Percentiles rank a stretch among this genome's conserved stretches.
Conservation (phyloP, 73 alveolate genomes). For the Tetrahymena thermophila region DNA sequence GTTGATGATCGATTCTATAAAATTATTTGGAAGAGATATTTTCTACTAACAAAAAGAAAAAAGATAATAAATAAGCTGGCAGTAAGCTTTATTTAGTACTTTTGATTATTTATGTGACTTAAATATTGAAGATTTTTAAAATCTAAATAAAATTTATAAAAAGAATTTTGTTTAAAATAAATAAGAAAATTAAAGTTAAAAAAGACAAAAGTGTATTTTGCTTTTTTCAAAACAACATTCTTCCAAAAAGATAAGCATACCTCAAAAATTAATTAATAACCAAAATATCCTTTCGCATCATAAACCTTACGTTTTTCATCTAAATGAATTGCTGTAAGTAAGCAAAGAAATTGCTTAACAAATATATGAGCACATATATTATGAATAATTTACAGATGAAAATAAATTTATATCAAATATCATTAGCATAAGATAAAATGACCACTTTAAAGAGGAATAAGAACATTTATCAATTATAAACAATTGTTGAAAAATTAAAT, state of each 20-base stretch:
- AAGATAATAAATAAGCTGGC: background rate
- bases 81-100: background rate
- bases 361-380: background rate
- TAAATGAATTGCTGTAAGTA: background rate
- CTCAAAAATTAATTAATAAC: too few species aligned
- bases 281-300: too few species aligned
- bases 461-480: background rate
- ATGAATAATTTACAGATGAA: background rate
- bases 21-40: background rate
- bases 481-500: background rate
- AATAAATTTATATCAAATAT: background rate
- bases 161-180: background rate
- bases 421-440: background rate
- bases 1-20: background rate
- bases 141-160: background rate
- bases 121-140: background rate
- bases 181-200: background rate
- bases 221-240: too few species aligned
- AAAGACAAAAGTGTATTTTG: background rate
- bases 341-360: background rate
- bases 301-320: background rate
- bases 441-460: background rate
- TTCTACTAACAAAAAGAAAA: too few species aligned
- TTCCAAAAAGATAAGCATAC: too few species aligned
- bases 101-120: background rate